These are phyloP conservation scores for Fusarium haematococcum DNA, from an alignment of 2,329 filamentous ascomycete genomes.

Conservation along the genomic window DNA sequence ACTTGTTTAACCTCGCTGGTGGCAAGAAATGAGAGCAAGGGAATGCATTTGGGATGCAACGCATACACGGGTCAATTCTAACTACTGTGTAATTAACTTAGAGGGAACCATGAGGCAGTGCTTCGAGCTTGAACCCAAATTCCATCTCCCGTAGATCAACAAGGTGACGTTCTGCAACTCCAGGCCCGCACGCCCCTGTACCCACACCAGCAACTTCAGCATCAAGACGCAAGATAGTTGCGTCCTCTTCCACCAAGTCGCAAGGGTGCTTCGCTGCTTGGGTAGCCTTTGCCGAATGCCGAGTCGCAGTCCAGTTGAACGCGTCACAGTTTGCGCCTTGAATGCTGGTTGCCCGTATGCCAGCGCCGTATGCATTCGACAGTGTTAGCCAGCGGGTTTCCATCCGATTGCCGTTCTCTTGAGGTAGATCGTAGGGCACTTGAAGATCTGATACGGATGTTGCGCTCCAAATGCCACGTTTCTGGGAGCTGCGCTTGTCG, in stretches of 20 bases:
- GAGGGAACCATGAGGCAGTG: background rate
- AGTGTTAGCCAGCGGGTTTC: background rate
- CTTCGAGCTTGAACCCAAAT: background rate
- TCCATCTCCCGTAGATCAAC: background rate
- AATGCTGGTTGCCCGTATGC: background rate
- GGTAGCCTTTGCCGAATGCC: background rate
- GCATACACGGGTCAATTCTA: background rate
- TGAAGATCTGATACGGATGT: background rate
- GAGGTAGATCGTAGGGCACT: background rate
- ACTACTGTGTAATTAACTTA: background rate
- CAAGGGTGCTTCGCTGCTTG: background rate
- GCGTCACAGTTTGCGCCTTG: too few relatives aligned
- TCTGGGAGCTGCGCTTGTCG: background rate
- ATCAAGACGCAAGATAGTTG: background rate
- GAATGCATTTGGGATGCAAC: background rate
- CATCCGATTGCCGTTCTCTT: background rate
- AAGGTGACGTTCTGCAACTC: background rate
- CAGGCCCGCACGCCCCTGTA: background rate
- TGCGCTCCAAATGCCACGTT: background rate
- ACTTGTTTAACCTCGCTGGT: background rate
- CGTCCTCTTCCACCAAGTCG: background rate
- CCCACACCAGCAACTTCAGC: background rate
- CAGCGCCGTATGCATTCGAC: background rate
- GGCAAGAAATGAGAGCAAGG: background rate
- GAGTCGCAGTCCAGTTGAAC: background rate